Evolutionary conservation across 257 asterid genomes (phyloP), one percentile per base, ranked within the genome.

Genomic region (Primulina huaijiensis): DNA sequence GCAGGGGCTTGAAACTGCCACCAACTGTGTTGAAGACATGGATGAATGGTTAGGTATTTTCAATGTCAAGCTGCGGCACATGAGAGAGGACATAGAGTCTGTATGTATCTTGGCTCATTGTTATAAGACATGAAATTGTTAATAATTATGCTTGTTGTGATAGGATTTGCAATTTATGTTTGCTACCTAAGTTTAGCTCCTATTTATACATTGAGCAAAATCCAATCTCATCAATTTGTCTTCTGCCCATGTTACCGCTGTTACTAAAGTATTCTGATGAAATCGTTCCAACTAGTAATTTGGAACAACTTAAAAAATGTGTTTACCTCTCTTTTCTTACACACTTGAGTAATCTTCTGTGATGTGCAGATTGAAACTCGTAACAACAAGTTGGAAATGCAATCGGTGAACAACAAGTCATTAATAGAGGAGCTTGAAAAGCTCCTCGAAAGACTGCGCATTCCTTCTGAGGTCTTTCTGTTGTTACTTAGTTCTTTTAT

Each of bases 51-150:
- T 94, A 78, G 75, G 95, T 80, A 94, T 94, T 75, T 94, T 94
- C 71, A 94, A 94, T 79, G 83, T 94, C 37, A 94, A 94, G 83
- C 88, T 94, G 72, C 86, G 97, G 79, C 99, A 94, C 85, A 94
- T 94, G 99, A 89, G 99, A 82, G 97, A 94, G 87, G 99, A 94
- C 80, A 94, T 94, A 60, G 97, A 94, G 80, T 89, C 97, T 81
- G 99, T 94, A 81, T 67, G 79, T 62, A 75, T 75, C 74, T 78
- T 60, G 71, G 25, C 56, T 71, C 58, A 63, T 65, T 70, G 62
- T 71, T 62, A 16, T 72, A 53, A 35, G 60, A 70, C 64, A 71
- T 67, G 30, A 34, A 53, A 37, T 40, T 68, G 50, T 43, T 38
- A 8, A 30, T 65, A 46, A 12, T 43, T 20, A 59, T 40, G 11